These are phyloP conservation scores for Inga oerstediana DNA, from an alignment of 306 rosid species.

Conservation along the genomic window DNA sequence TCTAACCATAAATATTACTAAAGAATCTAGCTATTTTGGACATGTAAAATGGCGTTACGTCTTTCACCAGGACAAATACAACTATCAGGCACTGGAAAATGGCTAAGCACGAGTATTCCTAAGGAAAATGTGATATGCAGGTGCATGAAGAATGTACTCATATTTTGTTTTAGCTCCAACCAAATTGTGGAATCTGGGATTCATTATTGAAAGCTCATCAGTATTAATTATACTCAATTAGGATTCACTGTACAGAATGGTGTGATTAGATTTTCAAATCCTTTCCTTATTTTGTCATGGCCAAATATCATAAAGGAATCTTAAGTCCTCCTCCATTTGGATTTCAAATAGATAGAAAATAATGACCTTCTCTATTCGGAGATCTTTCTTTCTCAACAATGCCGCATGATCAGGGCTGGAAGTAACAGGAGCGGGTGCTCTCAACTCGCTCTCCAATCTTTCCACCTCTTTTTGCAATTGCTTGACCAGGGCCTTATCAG, in stretches of 20 bases:
- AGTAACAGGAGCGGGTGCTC: conserved; percentile 65
- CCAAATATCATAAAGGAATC: background rate
- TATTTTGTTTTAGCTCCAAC: background rate
- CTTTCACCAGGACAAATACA: conserved; percentile 6
- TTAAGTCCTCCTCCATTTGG: background rate
- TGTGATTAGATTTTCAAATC: background rate
- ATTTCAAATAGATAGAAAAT: conserved; percentile 30
- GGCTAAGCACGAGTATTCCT: no score
- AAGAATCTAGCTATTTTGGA: background rate
- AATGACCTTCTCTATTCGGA: conserved; percentile 87
- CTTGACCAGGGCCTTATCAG: conserved; percentile 96
- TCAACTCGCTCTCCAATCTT: conserved; percentile 94
- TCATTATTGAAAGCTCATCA: background rate
- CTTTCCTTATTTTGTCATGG: background rate
- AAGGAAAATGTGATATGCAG: no score
- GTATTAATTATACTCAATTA: background rate
- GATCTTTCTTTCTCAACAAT: conserved; percentile 90
- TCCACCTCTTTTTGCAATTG: conserved; percentile 95
- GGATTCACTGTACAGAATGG: background rate
- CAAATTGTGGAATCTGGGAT: background rate
- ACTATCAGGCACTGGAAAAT: conserved; percentile 1
- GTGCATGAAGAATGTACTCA: background rate
- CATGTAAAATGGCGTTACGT: background rate
- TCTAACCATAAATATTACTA: background rate
- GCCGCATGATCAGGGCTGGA: conserved; percentile 67